A percentile compares a stretch with the other conserved stretches of the same genome.
Conservation (phyloP, 371 early-diverging fungal species). For the Coemansia sp. region DNA sequence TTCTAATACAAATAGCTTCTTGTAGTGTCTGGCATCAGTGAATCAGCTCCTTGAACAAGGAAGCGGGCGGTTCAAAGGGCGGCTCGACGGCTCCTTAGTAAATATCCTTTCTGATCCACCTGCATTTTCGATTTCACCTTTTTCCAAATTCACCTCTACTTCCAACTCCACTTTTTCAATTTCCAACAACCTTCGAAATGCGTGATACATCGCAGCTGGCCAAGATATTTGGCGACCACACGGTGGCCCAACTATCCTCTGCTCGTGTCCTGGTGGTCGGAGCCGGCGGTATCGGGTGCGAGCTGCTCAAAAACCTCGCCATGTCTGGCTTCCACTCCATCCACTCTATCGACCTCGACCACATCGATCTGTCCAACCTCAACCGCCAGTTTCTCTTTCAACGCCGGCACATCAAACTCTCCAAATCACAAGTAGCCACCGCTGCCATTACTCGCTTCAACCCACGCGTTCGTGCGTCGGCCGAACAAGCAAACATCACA, state of each 20-base stretch:
- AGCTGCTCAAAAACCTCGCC: slow-evolving; percentile 93
- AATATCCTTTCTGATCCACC: too few relatives aligned
- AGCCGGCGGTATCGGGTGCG: slow-evolving; percentile 99
- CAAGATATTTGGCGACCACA: slow-evolving; percentile 26
- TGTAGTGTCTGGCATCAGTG: too few relatives aligned
- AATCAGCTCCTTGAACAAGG: too few relatives aligned
- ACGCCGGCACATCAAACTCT: slow-evolving; percentile 84
- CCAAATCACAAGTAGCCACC: slow-evolving; percentile 75
- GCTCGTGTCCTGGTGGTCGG: slow-evolving; percentile 71
- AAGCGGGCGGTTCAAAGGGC: too few relatives aligned
- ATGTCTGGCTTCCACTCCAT: slow-evolving; percentile 85
- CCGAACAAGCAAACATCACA: slow-evolving; percentile 84
- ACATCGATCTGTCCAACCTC: slow-evolving; percentile 97
- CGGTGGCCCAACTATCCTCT: slow-evolving; percentile 11
- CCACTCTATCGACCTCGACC: slow-evolving; percentile 94
- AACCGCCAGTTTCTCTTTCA: slow-evolving; percentile 98
- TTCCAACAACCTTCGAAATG: slow-evolving; percentile 10
- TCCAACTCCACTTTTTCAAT: neutral
- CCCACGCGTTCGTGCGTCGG: slow-evolving; percentile 64
- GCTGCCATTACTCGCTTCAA: slow-evolving; percentile 61
- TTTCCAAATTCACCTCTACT: neutral
- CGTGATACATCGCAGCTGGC: slow-evolving; percentile 24
- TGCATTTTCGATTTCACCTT: neutral
- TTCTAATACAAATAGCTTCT: too few relatives aligned
- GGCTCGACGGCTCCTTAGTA: too few relatives aligned